These are phyloP conservation scores for Cystobasidium slooffiae DNA, from an alignment of 1,284 basidiomycete species.

Conservation along the genomic window DNA sequence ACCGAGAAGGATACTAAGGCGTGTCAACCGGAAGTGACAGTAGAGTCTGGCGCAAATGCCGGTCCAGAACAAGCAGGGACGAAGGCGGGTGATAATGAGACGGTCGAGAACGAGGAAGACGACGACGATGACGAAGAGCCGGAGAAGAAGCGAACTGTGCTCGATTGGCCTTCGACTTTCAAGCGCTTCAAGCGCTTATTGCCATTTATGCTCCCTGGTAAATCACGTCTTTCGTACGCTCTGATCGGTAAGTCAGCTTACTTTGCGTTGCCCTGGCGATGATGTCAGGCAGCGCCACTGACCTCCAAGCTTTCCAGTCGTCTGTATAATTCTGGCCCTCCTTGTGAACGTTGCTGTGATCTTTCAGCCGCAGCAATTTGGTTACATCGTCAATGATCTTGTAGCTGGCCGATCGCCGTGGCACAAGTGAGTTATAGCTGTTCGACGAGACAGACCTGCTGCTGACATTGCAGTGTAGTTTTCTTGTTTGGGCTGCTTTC, in stretches of 20 bases:
- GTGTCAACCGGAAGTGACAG: neutral
- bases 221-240: slow-evolving; percentile 67
- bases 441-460: slow-evolving; percentile 63
- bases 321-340: slow-evolving; percentile 71
- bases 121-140: slow-evolving; percentile 25
- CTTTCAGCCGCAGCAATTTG: slow-evolving; percentile 72
- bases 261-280: too few relatives aligned
- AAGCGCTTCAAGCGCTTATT: slow-evolving; percentile 58
- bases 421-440: slow-evolving; percentile 56
- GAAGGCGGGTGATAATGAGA: neutral
- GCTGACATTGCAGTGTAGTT: neutral
- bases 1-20: neutral
- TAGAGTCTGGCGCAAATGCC: neutral
- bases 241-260: slow-evolving; percentile 59
- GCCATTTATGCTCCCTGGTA: slow-evolving; percentile 81
- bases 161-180: slow-evolving; percentile 13
- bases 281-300: neutral
- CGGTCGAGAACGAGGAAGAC: slow-evolving; percentile 2
- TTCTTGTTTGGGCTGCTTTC: slow-evolving; percentile 17
- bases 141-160: neutral
- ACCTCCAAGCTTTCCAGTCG: neutral
- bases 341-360: slow-evolving; percentile 74
- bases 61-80: neutral
- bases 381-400: slow-evolving; percentile 65
- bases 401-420: slow-evolving; percentile 53